A percentile compares a stretch with the other conserved stretches of the same genome.
These are phyloP conservation scores for Hemisphaericaspora xylofermentans DNA, from an alignment of 1,139 yeast species.

Conservation along the genomic window DNA sequence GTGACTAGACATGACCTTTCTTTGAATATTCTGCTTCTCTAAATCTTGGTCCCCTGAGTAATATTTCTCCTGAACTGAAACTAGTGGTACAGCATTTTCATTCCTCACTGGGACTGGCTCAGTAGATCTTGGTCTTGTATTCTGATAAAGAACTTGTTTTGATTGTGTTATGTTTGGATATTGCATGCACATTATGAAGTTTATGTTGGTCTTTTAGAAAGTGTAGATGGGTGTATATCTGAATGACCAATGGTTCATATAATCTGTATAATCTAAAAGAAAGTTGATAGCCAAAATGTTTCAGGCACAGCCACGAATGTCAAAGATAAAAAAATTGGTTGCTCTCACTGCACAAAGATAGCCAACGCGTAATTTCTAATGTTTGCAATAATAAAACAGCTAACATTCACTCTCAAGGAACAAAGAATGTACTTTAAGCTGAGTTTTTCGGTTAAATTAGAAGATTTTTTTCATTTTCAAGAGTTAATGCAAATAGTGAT, in stretches of 20 bases:
- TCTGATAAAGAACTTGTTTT: neutral
- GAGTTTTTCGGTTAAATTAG: no score
- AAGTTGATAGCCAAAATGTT: no score
- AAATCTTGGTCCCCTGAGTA: neutral
- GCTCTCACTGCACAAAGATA: no score
- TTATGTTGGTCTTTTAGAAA: neutral
- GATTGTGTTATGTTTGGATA: neutral
- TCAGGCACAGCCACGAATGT: neutral
- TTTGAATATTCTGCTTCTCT: neutral
- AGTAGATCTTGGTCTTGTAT: neutral
- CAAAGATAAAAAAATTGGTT: no score
- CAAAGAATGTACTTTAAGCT: no score
- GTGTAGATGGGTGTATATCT: neutral
- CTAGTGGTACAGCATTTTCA: neutral
- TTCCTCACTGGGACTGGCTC: neutral
- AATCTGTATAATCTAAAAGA: no score
- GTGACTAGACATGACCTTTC: neutral
- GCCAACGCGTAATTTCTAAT: no score
- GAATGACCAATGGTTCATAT: neutral
- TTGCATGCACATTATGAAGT: neutral
- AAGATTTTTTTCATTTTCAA: no score
- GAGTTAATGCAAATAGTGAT: no score
- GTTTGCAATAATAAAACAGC: no score
- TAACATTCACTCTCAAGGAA: no score
- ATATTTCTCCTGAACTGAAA: neutral